Evolutionary conservation across 257 asterid genomes (phyloP).

Genomic region (Lycium ferocissimum): DNA sequence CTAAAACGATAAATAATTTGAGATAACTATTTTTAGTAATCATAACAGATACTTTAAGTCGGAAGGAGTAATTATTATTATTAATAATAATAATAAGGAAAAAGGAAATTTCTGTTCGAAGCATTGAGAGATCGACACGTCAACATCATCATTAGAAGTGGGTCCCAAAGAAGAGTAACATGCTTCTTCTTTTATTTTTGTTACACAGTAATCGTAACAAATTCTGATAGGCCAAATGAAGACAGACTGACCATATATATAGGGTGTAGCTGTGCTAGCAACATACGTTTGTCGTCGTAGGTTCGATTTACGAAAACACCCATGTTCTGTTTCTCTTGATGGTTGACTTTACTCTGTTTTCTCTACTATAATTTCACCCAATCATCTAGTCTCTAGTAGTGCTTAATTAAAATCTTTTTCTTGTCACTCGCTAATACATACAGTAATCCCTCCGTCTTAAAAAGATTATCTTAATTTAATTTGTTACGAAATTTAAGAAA

Average conservation of each 20-base stretch:
- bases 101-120: neutral
- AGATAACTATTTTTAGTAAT: no score
- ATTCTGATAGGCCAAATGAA: neutral
- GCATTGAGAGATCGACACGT: constrained; percentile 27
- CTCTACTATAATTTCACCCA: neutral
- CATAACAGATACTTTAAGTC: no score
- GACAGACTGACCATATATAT: neutral
- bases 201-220: no score
- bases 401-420: no score
- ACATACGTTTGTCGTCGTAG: neutral
- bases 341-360: neutral
- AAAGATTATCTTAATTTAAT: no score
- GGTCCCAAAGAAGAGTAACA: neutral
- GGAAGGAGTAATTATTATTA: no score
- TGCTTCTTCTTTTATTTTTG: no score
- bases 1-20: no score
- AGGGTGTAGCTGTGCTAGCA: neutral
- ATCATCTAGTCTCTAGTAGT: neutral
- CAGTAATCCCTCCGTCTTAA: no score
- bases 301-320: constrained; percentile 10
- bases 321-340: neutral
- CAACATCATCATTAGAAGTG: constrained; percentile 9
- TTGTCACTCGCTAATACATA: no score
- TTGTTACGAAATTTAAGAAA: no score
- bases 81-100: no score